Evolutionary conservation across 768 basidiomycete genomes (phyloP), one percentile per base, ranked within the genome.

Genomic region (Ramaria sp.): DNA sequence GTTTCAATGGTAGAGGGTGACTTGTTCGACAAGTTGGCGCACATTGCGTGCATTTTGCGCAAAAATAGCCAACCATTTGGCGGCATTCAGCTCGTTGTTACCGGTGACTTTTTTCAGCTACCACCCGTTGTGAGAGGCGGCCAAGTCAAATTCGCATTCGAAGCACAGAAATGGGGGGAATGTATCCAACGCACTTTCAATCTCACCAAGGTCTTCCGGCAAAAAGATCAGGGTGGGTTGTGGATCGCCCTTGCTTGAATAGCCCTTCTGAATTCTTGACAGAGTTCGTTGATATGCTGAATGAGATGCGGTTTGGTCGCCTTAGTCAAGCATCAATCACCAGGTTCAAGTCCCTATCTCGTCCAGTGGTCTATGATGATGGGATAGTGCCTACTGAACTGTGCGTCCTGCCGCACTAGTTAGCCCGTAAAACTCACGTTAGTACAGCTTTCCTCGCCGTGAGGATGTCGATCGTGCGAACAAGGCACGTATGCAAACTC

Each of bases 1-100:
- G 95, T 99, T 11, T 98, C 96, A 1, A 99, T 99, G 96, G 78
- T 99, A 9, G 95, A 98, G 53, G 93, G 88, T 0, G 84, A 86
- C 39, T 72, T 94, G 4, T 95, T 97, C 63, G 92, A 98, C 72
- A 98, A 96, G 67, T 76, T 98, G 10, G 81, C 82, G 1, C 72
- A 64, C 31, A 82, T 98, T 39, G 94, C 83, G 1, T 71, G 76
- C 59, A 68, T 73, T 0, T 57, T 98, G 38, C 74, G 88, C 48
- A 82, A 81, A 60, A 79, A 75, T 1, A n/a, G 64, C 0, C 72
- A 75, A 37, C 90, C 96, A 0, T 98, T 97, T 59, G 96, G 96
- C 38, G 96, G 91, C 1, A 94, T 98, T 27, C 95, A 98, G 76
- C 71, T 97, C 41, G 76, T 98, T 59, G 84, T 97, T 22, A 95